phyloP scores from a whole-genome alignment of 2,329 filamentous ascomycete genomes.

The Clarireedia hainanense region DNA sequence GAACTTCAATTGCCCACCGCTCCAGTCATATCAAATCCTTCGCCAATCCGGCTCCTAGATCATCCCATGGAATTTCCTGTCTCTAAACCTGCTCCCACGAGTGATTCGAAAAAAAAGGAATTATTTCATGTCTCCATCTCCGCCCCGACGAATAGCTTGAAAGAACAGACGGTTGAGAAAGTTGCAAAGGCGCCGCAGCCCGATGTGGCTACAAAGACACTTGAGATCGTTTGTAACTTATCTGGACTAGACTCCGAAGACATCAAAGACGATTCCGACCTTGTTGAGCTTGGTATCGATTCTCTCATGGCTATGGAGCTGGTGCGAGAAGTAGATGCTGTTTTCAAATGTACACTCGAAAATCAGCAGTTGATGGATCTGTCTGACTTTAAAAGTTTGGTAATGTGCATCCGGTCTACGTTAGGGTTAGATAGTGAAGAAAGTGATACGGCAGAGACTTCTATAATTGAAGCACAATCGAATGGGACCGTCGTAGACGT shows the following conservation, averaged over 20 bases:
- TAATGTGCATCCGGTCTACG: constrained; percentile 19
- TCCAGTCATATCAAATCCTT: too few relatives aligned
- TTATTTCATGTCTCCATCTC: too few relatives aligned
- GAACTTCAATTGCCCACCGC: too few relatives aligned
- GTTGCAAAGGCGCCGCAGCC: too few relatives aligned
- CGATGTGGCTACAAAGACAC: not conserved
- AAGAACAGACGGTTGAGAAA: too few relatives aligned
- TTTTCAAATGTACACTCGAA: constrained; percentile 31
- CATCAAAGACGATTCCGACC: constrained; percentile 30
- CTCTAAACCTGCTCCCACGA: too few relatives aligned
- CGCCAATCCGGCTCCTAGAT: too few relatives aligned
- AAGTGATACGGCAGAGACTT: not conserved
- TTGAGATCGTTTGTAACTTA: constrained; percentile 3
- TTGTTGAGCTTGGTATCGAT: constrained; percentile 42
- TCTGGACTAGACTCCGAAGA: constrained; percentile 29
- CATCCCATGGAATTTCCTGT: too few relatives aligned
- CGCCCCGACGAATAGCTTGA: too few relatives aligned
- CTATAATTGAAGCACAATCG: not conserved
- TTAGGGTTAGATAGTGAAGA: not conserved
- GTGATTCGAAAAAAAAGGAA: too few relatives aligned
- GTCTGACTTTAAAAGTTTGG: constrained; percentile 26
- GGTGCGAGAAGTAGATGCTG: constrained; percentile 33
- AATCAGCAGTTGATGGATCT: constrained; percentile 26
- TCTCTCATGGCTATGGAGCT: constrained; percentile 43
- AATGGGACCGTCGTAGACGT: not conserved